These are phyloP conservation scores for Cornus florida DNA, from an alignment of 148 eudicot species.

Conservation along the genomic window DNA sequence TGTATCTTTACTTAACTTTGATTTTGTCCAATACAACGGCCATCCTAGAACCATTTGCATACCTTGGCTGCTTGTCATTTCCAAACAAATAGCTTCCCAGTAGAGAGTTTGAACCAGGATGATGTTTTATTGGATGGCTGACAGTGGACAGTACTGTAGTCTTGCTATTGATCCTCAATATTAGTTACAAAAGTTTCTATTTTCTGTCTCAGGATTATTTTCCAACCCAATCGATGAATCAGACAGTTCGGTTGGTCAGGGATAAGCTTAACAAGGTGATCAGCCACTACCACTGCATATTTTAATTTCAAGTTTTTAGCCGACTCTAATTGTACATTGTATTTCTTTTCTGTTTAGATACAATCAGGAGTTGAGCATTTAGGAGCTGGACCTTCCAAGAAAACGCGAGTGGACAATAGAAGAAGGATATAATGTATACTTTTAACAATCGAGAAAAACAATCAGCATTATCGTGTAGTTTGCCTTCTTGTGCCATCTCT, in stretches of 20 bases:
- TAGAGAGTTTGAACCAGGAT: neutral
- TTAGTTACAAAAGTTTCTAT: neutral
- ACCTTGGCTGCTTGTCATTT: neutral
- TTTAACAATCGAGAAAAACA: neutral
- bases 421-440: conserved; percentile 54
- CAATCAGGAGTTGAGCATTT: conserved; percentile 45
- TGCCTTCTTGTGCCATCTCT: neutral
- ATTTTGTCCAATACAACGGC: neutral
- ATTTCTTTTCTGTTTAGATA: conserved; percentile 37
- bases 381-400: conserved; percentile 60
- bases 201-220: conserved; percentile 59
- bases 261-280: conserved; percentile 72
- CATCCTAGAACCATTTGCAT: neutral
- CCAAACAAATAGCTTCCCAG: neutral
- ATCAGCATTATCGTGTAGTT: neutral
- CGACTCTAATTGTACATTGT: neutral
- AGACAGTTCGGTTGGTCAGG: conserved; percentile 69
- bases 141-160: neutral
- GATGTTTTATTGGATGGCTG: neutral
- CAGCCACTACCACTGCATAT: neutral
- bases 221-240: conserved; percentile 73
- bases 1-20: too few relatives aligned
- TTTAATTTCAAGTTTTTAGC: neutral
- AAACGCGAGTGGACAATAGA: conserved; percentile 62
- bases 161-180: neutral